Percentiles rank a stretch among this genome's conserved stretches.
phyloP scores from a whole-genome alignment of 805 yeast genomes.

The Jamesozyma hellenica region DNA sequence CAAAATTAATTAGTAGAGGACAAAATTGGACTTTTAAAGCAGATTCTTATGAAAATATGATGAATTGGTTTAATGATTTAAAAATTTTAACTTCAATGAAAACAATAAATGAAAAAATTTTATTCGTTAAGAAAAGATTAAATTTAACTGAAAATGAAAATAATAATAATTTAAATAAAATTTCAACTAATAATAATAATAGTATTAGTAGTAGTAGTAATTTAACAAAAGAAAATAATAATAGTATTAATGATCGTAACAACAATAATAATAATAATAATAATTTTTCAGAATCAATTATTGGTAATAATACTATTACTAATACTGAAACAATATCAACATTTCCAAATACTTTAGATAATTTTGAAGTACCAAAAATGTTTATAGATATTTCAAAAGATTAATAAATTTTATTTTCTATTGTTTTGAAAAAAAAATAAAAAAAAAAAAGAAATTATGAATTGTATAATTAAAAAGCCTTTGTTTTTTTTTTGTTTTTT shows the following conservation, averaged over 20 bases:
- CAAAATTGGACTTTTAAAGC: constrained; percentile 94
- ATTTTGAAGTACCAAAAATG: not conserved
- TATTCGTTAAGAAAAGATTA: constrained; percentile 26
- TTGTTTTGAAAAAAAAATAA: too few relatives aligned
- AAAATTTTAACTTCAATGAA: constrained; percentile 44
- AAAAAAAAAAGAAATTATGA: too few relatives aligned
- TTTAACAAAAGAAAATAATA: too few relatives aligned
- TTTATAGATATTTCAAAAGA: not conserved
- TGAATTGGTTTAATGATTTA: constrained; percentile 75
- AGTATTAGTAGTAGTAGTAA: too few relatives aligned
- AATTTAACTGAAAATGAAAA: constrained; percentile 9
- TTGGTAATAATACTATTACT: not conserved
- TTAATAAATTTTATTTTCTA: too few relatives aligned
- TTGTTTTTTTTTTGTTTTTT: too few relatives aligned
- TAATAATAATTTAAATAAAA: not conserved
- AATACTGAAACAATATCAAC: not conserved
- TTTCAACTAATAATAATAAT: too few relatives aligned
- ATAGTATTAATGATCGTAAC: not conserved
- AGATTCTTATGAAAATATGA: constrained; percentile 71
- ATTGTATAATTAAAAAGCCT: too few relatives aligned
- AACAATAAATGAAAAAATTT: too few relatives aligned
- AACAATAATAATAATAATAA: constrained; percentile 1
- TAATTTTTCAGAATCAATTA: not conserved
- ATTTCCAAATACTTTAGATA: not conserved
- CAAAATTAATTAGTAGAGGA: constrained; percentile 65